Evolutionary conservation across 2,329 filamentous ascomycete species (phyloP), one percentile per base, ranked within the genome.

Genomic region (Xylaria sp.): DNA sequence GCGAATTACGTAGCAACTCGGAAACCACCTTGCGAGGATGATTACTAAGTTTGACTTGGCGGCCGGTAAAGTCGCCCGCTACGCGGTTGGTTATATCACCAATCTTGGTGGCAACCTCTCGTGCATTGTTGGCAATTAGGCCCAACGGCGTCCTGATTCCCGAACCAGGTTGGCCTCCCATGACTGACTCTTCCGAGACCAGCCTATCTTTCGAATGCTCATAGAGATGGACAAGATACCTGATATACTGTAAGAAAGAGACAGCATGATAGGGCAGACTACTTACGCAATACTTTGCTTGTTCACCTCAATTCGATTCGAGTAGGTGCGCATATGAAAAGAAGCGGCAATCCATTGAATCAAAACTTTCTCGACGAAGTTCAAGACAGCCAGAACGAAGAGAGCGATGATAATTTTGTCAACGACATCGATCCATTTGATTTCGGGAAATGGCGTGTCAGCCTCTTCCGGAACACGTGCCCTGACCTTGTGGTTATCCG

Each of bases 271-370:
- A 74, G 68, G 83, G 5, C 86, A 10, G 13, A 17, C 19, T 27
- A 70, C 72, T 67, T 69, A 74, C 70, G 73, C 87, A 60, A 97
- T 93, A 72, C 96, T 91, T 66, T 93, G 92, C 74, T 96, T 96
- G 81, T 97, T 96, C 75, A 94, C 84, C 64, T 95, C 92, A 70
- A 97, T 97, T 15, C 94, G 84, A 69, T 94, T 92, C 23, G 91
- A 88, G 71, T 98, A 98, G 0, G 94, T 97, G 44, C 94, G 86
- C 60, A 91, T 82, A 74, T 98, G 94, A 77, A 98, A 98, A 64
- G 90, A 93, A 60, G 93, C 93, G 31, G 94, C 93, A 68, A 98
- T 96, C 78, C 96, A 89, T 73, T 97, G 93, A 57, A 97, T 96
- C 68, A 96, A 85, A 62, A 97, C 90, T 80, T 97, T 98, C 76